A percentile compares a stretch with the other conserved stretches of the same genome.
These are phyloP conservation scores for Pisolithus orientalis DNA, from an alignment of 768 basidiomycete species.

Conservation along the genomic window DNA sequence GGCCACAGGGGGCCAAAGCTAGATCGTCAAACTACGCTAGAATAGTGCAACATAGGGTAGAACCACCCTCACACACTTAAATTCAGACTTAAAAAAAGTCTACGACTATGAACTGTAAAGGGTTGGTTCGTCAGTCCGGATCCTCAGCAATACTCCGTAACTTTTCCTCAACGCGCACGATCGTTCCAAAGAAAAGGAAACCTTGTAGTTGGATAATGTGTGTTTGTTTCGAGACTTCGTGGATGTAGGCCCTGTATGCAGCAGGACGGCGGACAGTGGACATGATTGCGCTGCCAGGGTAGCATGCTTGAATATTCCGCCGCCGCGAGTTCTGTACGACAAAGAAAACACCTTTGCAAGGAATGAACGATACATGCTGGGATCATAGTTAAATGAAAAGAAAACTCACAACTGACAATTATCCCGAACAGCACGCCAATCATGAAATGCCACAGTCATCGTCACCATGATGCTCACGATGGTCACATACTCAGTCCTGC, in stretches of 20 bases:
- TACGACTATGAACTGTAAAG: constrained; percentile 85
- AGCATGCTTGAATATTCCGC: constrained; percentile 74
- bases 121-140: constrained; percentile 63
- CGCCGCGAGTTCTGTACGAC: constrained; percentile 92
- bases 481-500: constrained; percentile 73
- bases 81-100: too few species aligned
- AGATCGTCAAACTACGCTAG: too few species aligned
- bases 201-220: constrained; percentile 85
- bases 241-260: constrained; percentile 82
- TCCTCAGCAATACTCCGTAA: constrained; percentile 71
- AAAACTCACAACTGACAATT: constrained; percentile 71
- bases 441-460: constrained; percentile 97
- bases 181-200: constrained; percentile 93
- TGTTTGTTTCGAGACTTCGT: constrained; percentile 90
- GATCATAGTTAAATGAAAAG: background rate
- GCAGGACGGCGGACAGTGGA: constrained; percentile 90
- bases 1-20: too few species aligned
- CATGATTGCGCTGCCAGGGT: constrained; percentile 77
- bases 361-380: background rate
- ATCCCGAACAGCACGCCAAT: constrained; percentile 91
- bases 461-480: constrained; percentile 81
- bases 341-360: constrained; percentile 74
- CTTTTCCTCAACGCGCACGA: constrained; percentile 81
- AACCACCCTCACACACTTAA: too few species aligned
- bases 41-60: too few species aligned